These are phyloP conservation scores for Solioccasus polychromus DNA, from an alignment of 768 basidiomycete genomes.

Conservation along the genomic window DNA sequence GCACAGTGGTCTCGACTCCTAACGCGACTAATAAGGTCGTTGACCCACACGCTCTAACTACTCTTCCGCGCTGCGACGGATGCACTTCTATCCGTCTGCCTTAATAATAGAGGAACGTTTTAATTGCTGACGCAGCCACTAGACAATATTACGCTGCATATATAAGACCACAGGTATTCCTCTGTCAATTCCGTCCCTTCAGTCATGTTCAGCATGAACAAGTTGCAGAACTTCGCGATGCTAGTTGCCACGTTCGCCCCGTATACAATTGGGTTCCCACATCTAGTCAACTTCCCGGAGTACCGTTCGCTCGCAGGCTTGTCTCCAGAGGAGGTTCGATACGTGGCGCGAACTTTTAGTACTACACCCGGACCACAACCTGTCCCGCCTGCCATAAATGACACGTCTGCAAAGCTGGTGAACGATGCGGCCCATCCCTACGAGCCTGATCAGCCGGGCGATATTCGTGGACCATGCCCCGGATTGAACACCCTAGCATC, in stretches of 20 bases:
- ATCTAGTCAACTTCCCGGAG: conserved; percentile 15
- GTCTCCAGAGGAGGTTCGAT: conserved; percentile 14
- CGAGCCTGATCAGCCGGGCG: conserved; percentile 9
- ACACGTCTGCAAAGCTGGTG: conserved; percentile 24
- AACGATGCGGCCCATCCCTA: conserved; percentile 19
- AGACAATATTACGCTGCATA: too few relatives aligned
- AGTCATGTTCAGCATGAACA: too few relatives aligned
- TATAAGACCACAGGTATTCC: too few relatives aligned
- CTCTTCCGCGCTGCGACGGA: too few relatives aligned
- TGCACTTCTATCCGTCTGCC: too few relatives aligned
- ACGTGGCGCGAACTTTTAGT: conserved; percentile 11
- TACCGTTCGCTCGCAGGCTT: conserved; percentile 23
- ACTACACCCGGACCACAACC: conserved; percentile 24
- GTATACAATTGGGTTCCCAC: conserved; percentile 8
- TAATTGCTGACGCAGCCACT: too few relatives aligned
- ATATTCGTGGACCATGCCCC: conserved; percentile 26
- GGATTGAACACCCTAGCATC: conserved; percentile 26
- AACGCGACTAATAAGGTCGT: too few relatives aligned
- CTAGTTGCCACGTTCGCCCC: conserved; percentile 7
- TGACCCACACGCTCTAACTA: too few relatives aligned
- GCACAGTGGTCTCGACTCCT: too few relatives aligned
- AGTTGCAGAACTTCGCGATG: too few relatives aligned
- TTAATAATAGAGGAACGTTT: too few relatives aligned
- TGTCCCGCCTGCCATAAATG: conserved; percentile 20
- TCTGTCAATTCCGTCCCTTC: too few relatives aligned